A percentile compares a stretch with the other conserved stretches of the same genome.
Conservation (phyloP, 176 grass and related monocot genomes). For the Oryza officinalis region DNA sequence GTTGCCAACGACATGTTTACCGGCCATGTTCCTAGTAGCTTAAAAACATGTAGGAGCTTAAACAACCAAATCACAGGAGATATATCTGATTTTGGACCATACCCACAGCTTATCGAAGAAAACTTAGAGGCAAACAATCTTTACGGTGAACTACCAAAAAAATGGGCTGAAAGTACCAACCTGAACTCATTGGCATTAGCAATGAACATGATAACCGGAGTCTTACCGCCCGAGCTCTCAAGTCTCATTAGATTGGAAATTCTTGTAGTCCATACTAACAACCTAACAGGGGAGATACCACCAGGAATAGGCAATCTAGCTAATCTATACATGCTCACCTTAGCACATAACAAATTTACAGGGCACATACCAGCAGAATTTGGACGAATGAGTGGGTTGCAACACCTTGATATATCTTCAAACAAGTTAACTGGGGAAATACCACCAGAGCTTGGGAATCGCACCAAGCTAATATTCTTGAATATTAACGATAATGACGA, state of each 20-base stretch:
- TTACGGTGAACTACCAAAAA: not conserved
- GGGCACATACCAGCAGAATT: not conserved
- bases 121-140: not conserved
- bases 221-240: not conserved
- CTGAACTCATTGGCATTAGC: not conserved
- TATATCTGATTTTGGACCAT: conserved; percentile 26
- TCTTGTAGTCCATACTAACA: not conserved
- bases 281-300: conserved; percentile 13
- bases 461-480: not conserved
- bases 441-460: not conserved
- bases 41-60: conserved; percentile 17
- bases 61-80: conserved; percentile 19
- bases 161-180: conserved; percentile 6
- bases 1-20: not conserved
- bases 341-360: not conserved
- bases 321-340: not conserved
- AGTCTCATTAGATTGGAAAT: not conserved
- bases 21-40: not conserved
- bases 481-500: conserved; percentile 2
- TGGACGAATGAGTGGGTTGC: not conserved
- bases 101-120: not conserved
- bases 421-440: conserved; percentile 18
- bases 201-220: not conserved
- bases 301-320: not conserved
- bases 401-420: conserved; percentile 8